phyloP scores from a whole-genome alignment of 2,329 filamentous ascomycete species.

The Trichoderma harzianum region DNA sequence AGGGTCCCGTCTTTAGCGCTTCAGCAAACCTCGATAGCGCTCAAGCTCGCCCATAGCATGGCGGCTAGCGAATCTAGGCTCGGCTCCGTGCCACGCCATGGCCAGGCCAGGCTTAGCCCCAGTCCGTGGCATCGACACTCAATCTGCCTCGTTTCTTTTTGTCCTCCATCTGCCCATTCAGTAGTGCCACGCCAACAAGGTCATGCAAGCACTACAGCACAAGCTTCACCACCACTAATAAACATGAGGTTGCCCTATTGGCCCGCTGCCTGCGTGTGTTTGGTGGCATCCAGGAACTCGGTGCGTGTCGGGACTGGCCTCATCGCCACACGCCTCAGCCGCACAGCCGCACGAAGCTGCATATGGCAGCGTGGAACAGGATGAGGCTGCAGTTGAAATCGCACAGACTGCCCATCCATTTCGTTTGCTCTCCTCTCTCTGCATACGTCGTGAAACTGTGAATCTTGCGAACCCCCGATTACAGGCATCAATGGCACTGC shows the following conservation, averaged over 20 bases:
- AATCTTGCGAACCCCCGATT: not conserved
- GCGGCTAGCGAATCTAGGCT: not conserved
- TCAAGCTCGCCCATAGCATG: not conserved
- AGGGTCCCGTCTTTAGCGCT: not conserved
- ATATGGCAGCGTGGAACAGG: not conserved
- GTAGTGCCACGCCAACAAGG: not conserved
- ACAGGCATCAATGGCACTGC: not conserved
- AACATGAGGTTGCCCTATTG: not conserved
- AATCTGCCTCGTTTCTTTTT: conserved; percentile 1
- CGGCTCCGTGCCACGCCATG: not conserved
- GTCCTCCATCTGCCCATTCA: not conserved
- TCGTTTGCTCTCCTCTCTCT: not conserved
- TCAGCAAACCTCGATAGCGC: not conserved
- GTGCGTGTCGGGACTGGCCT: not conserved
- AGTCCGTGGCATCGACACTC: not conserved
- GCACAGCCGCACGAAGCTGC: not conserved
- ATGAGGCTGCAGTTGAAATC: not conserved
- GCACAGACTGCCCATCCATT: not conserved
- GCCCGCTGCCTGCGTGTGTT: not conserved
- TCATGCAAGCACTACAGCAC: not conserved
- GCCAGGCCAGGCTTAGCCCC: not conserved
- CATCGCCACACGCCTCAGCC: not conserved
- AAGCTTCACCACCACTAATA: not conserved
- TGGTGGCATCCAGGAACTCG: not conserved
- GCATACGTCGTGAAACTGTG: not conserved